phyloP scores from a whole-genome alignment of 371 early-diverging fungal species.

The Rhizopus arrhizus region DNA sequence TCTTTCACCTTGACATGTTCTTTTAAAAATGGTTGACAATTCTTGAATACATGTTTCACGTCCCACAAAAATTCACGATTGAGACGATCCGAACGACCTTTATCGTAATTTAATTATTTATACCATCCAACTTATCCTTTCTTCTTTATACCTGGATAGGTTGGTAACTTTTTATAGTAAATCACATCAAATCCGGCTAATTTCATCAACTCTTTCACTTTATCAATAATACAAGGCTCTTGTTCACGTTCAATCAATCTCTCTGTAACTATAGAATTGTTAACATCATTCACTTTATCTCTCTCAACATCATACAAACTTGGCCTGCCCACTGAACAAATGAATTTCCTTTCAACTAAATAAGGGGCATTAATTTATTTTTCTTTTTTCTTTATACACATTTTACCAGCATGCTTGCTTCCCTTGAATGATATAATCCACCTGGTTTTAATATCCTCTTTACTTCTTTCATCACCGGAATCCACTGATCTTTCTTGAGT shows the following conservation, averaged over 20 bases:
- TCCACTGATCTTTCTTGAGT: neutral
- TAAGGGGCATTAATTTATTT: neutral
- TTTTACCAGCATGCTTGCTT: slow-evolving; percentile 41
- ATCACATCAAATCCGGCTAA: slow-evolving; percentile 40
- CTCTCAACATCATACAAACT: slow-evolving; percentile 27
- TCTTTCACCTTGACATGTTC: slow-evolving; percentile 7
- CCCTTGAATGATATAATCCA: slow-evolving; percentile 47
- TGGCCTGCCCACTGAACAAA: slow-evolving; percentile 35
- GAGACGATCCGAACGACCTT: slow-evolving; percentile 24
- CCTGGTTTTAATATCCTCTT: slow-evolving; percentile 22
- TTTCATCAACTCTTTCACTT: slow-evolving; percentile 34
- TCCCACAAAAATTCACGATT: slow-evolving; percentile 29
- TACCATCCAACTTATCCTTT: too few relatives aligned
- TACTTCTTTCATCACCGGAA: slow-evolving; percentile 10
- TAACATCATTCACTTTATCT: neutral
- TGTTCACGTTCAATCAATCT: slow-evolving; percentile 46
- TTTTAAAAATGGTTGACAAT: slow-evolving; percentile 18
- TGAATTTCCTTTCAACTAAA: slow-evolving; percentile 32
- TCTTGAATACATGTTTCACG: slow-evolving; percentile 21
- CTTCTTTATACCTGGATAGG: slow-evolving; percentile 14
- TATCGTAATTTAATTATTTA: neutral
- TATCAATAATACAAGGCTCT: slow-evolving; percentile 47
- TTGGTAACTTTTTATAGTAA: slow-evolving; percentile 16
- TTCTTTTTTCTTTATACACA: neutral
- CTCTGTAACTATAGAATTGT: slow-evolving; percentile 25